Evolutionary conservation across 495 filamentous ascomycete species (phyloP), one percentile per base, ranked within the genome.

Genomic region (Penicillium verhagenii): DNA sequence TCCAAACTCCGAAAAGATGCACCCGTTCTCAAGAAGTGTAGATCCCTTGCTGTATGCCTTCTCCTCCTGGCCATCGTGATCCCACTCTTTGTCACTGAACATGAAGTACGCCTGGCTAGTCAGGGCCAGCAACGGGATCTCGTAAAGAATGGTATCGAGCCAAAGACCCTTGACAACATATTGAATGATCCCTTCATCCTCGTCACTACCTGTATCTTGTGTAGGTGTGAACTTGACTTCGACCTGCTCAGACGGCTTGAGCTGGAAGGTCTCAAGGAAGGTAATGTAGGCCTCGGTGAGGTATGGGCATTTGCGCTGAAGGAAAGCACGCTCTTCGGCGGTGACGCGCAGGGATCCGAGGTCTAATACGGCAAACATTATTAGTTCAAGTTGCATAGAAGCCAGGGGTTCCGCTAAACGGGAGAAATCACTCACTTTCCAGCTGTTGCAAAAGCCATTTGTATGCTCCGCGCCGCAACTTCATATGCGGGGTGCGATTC

Each of bases 61-160:
- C 19, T 96, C 88, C 58, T 94, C 86, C 69, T 98, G 94, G 0
- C 82, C 83, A 8, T 85, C 79, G 58, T 97, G 86, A 44, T 79
- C 83, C 94, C 94, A 98, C 63, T 96, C 92, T 35, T 72, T 85
- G 60, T 97, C 88, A 72, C 87, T 87, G 76, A 96, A 97, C 72
- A 87, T 89, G 82, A 98, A 98, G 71, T 96, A 97, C 24, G 95
- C 91, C 68, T 98, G 92, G 57, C 90, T 96, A 1, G 92, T 89
- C 51, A 98, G 72, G 2, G 95, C 90, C 18, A 98, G 82, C 21
- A 98, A 78, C 0, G 94, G 95, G 53, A 97, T 96, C 74, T 98
- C 94, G 70, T 98, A 98, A 45, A 98, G 83, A 44, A 98, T 98
- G 0, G 94, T 96, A 46, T 97, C 93, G 7, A 91, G 80, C 94